phyloP scores from a whole-genome alignment of 2,329 filamentous ascomycete genomes.

The Monilinia aucupariae region DNA sequence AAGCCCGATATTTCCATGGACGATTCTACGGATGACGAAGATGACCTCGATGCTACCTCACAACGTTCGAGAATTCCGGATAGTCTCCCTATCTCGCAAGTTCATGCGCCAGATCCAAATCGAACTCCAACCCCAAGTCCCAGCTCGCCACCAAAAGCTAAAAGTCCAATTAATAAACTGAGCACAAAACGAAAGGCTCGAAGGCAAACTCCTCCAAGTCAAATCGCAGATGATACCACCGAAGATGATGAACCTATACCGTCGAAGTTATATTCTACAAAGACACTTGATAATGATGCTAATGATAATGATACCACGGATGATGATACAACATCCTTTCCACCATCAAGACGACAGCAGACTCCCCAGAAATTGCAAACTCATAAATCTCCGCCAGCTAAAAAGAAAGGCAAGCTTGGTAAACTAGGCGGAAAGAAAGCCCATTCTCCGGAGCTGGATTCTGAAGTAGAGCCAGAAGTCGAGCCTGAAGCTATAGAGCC shows the following conservation, averaged over 20 bases:
- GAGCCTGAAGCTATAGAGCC: conserved; percentile 8
- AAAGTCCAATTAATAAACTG: conserved; percentile 18
- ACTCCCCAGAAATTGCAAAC: conserved; percentile 6
- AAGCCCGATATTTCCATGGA: conserved; percentile 15
- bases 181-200: conserved; percentile 11
- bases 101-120: neutral
- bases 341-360: conserved; percentile 1
- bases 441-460: conserved; percentile 9
- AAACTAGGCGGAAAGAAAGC: conserved; percentile 26
- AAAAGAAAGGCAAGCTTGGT: conserved; percentile 22
- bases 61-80: conserved; percentile 26
- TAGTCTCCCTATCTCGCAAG: conserved; percentile 27
- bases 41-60: conserved; percentile 31
- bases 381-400: neutral
- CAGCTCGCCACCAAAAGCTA: neutral
- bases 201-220: neutral
- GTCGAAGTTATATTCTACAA: neutral
- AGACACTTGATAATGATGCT: neutral
- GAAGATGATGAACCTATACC: conserved; percentile 15
- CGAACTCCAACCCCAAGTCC: neutral
- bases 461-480: neutral
- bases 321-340: conserved; percentile 13
- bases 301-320: conserved; percentile 19
- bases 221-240: conserved; percentile 8
- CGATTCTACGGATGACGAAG: conserved; percentile 27